These are phyloP conservation scores for Tolypocladium amazonense DNA, from an alignment of 2,329 filamentous ascomycete genomes.

Conservation along the genomic window DNA sequence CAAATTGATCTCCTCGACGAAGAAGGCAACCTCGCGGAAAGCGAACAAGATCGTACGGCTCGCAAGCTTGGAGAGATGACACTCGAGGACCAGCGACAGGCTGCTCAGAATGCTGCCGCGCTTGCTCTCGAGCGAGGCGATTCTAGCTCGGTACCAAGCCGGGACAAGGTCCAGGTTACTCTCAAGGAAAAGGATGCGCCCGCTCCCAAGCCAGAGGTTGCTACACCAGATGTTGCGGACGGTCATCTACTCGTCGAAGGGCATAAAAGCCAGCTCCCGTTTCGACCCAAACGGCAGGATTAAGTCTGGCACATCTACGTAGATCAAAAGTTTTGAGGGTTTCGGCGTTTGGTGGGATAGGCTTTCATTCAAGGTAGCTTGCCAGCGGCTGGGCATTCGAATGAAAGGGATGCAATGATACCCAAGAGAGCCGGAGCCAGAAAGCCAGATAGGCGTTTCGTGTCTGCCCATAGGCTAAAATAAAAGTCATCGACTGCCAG, in stretches of 20 bases:
- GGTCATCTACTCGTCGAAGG: slow-evolving; percentile 39
- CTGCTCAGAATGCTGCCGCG: slow-evolving; percentile 26
- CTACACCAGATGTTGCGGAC: slow-evolving; percentile 21
- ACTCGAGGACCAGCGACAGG: slow-evolving; percentile 31
- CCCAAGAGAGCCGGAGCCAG: background rate
- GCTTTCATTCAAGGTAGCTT: background rate
- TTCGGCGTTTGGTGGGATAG: background rate
- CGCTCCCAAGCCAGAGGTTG: slow-evolving; percentile 8
- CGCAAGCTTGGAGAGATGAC: slow-evolving; percentile 29
- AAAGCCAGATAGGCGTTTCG: background rate
- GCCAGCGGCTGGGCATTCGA: background rate
- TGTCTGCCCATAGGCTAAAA: background rate
- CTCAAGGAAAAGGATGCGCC: slow-evolving; percentile 39
- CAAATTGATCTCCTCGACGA: slow-evolving; percentile 59
- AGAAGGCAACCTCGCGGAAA: slow-evolving; percentile 28
- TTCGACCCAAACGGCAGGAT: slow-evolving; percentile 1
- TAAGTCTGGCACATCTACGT: background rate
- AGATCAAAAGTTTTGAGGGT: background rate
- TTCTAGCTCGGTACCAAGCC: slow-evolving; percentile 6
- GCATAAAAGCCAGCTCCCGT: slow-evolving; percentile 30
- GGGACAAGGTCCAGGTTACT: slow-evolving; percentile 32
- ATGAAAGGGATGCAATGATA: background rate
- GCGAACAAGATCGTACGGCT: slow-evolving; percentile 27
- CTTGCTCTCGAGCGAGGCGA: slow-evolving; percentile 41
- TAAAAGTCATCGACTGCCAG: background rate